These are phyloP conservation scores for Yamadazyma pseudoaaseri DNA, from an alignment of 1,139 yeast species.

Conservation along the genomic window DNA sequence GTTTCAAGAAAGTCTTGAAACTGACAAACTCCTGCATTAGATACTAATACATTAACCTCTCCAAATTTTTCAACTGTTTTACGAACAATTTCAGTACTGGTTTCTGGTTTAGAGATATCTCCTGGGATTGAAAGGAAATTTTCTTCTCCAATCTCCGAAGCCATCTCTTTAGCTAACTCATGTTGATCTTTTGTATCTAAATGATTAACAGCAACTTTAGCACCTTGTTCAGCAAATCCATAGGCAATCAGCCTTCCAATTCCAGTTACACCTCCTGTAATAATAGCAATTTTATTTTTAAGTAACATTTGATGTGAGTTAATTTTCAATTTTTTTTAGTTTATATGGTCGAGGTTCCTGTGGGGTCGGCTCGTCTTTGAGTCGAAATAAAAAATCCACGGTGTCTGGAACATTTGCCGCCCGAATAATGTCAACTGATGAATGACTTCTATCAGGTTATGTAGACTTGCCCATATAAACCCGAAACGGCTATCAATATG, in stretches of 20 bases:
- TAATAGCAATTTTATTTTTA: conserved; percentile 20
- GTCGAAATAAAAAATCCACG: too few relatives aligned
- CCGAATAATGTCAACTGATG: too few relatives aligned
- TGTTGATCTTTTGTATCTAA: conserved; percentile 22
- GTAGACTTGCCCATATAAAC: too few relatives aligned
- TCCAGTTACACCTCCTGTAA: conserved; percentile 31
- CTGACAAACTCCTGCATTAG: conserved; percentile 42
- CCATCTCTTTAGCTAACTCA: conserved; percentile 16
- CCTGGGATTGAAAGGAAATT: conserved; percentile 37
- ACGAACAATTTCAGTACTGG: conserved; percentile 30
- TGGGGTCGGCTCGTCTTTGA: not conserved
- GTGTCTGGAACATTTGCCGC: too few relatives aligned
- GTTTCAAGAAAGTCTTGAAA: conserved; percentile 25
- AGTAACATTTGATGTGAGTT: conserved; percentile 7
- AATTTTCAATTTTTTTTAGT: not conserved
- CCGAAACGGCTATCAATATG: too few relatives aligned
- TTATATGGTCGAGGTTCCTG: not conserved
- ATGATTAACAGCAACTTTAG: conserved; percentile 21
- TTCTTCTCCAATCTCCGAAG: conserved; percentile 18
- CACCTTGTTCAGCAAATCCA: conserved; percentile 21
- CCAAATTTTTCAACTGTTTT: conserved; percentile 36
- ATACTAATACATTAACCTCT: conserved; percentile 39
- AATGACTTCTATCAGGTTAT: too few relatives aligned
- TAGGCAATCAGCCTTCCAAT: conserved; percentile 23
- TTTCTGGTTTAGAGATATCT: conserved; percentile 39